Percentiles rank a stretch among this genome's conserved stretches.
These are phyloP conservation scores for Harringtonia aguacate DNA, from an alignment of 2,329 filamentous ascomycete species.

Conservation along the genomic window DNA sequence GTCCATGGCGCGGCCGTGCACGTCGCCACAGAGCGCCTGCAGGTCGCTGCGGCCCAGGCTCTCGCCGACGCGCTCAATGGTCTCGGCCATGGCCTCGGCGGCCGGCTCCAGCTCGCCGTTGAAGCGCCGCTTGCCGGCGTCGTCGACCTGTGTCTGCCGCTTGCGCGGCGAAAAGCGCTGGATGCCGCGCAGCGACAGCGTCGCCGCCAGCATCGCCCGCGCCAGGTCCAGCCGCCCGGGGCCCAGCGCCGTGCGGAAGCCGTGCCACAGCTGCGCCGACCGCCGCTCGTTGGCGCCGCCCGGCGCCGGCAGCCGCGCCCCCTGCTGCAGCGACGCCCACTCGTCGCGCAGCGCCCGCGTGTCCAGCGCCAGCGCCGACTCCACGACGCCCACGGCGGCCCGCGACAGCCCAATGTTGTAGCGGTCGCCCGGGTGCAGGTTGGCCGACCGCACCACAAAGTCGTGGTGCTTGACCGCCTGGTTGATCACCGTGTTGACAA, in stretches of 20 bases:
- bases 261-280: conserved; percentile 69
- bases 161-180: conserved; percentile 58
- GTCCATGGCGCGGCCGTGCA: conserved; percentile 49
- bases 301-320: conserved; percentile 53
- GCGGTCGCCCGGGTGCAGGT: conserved; percentile 30
- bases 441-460: conserved; percentile 45
- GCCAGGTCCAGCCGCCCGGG: conserved; percentile 62
- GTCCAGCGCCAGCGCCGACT: conserved; percentile 58
- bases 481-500: conserved; percentile 55
- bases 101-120: conserved; percentile 57
- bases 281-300: conserved; percentile 53
- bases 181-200: conserved; percentile 59
- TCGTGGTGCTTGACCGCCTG: conserved; percentile 52
- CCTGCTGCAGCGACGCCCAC: conserved; percentile 52
- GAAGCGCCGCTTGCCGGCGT: conserved; percentile 52
- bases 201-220: conserved; percentile 59
- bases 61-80: conserved; percentile 70
- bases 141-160: conserved; percentile 27
- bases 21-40: conserved; percentile 59
- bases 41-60: conserved; percentile 57
- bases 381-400: conserved; percentile 53
- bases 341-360: conserved; percentile 60
- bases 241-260: conserved; percentile 57
- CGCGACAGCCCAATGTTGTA: conserved; percentile 40
- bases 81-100: conserved; percentile 52